phyloP scores from a whole-genome alignment of 352 stramenopile genomes.

The Phytophthora tentaculata region DNA sequence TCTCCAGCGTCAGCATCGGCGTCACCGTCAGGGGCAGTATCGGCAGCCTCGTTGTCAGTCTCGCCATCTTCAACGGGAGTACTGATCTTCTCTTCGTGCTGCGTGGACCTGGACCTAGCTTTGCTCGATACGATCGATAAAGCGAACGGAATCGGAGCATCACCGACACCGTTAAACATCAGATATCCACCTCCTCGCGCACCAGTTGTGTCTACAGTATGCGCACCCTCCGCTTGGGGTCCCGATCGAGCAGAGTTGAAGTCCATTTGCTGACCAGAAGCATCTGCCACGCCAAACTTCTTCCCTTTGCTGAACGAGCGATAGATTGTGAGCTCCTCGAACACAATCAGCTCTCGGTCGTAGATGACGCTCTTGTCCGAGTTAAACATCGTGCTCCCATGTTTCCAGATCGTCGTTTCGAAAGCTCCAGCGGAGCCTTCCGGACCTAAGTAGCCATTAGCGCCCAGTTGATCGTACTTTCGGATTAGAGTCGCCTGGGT shows the following conservation, averaged over 20 bases:
- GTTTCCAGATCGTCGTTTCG: conserved; percentile 87
- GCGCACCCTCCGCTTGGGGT: conserved; percentile 42
- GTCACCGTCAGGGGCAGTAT: neutral
- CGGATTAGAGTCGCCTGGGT: conserved; percentile 49
- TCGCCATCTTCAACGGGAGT: conserved; percentile 12
- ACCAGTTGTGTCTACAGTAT: conserved; percentile 47
- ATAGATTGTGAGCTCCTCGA: conserved; percentile 87
- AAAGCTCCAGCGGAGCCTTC: conserved; percentile 77
- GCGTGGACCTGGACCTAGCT: conserved; percentile 14
- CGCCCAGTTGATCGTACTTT: conserved; percentile 85
- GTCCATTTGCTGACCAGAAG: conserved; percentile 47
- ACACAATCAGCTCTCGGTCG: conserved; percentile 76
- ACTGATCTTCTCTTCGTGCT: conserved; percentile 15
- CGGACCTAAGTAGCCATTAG: conserved; percentile 79
- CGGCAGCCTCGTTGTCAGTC: neutral
- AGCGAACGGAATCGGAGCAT: conserved; percentile 81
- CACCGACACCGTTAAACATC: conserved; percentile 88
- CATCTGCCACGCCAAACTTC: conserved; percentile 34
- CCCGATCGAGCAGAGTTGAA: conserved; percentile 48
- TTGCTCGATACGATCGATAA: conserved; percentile 64
- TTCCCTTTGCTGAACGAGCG: conserved; percentile 75
- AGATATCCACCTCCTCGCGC: conserved; percentile 78
- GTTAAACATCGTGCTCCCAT: conserved; percentile 85
- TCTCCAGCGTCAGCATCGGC: neutral
- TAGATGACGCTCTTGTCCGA: conserved; percentile 79